Evolutionary conservation across 148 eudicot species (phyloP).

Genomic region (Dysphania ambrosioides): DNA sequence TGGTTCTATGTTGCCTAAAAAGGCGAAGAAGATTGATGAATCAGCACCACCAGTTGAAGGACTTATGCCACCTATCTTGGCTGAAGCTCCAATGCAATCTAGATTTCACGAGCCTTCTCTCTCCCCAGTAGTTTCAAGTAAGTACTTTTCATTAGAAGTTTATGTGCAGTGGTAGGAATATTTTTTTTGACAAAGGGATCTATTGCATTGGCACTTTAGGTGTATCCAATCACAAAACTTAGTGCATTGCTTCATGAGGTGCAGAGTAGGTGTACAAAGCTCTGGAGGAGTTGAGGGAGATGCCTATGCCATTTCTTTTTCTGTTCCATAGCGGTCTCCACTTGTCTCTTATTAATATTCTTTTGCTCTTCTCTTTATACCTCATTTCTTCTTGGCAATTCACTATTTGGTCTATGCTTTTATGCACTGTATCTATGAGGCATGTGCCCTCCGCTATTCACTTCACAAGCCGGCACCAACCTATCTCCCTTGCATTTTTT

Average conservation of each 20-base stretch:
- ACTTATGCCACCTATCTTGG: slow-evolving; percentile 37
- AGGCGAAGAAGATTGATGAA: slow-evolving; percentile 38
- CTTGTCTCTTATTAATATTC: too few species aligned
- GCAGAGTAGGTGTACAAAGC: not conserved
- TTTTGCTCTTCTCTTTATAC: not conserved
- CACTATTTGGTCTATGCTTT: not conserved
- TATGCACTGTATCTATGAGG: not conserved
- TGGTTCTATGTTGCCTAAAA: slow-evolving; percentile 39
- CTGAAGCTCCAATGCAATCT: slow-evolving; percentile 58
- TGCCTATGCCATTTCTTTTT: not conserved
- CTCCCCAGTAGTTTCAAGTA: slow-evolving; percentile 69
- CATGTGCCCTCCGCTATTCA: not conserved
- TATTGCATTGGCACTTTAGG: not conserved
- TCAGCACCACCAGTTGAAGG: slow-evolving; percentile 34
- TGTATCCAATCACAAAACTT: not conserved
- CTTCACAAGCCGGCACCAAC: not conserved
- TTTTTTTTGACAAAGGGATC: not conserved
- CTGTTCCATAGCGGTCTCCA: not conserved
- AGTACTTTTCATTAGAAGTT: slow-evolving; percentile 9
- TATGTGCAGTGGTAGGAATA: not conserved
- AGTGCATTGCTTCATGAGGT: not conserved
- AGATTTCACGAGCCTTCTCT: slow-evolving; percentile 72
- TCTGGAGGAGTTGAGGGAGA: not conserved
- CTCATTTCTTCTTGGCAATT: not conserved
- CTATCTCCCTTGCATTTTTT: not conserved